Evolutionary conservation across 345 rosid genomes (phyloP).

Genomic region (Sapria himalayana): DNA sequence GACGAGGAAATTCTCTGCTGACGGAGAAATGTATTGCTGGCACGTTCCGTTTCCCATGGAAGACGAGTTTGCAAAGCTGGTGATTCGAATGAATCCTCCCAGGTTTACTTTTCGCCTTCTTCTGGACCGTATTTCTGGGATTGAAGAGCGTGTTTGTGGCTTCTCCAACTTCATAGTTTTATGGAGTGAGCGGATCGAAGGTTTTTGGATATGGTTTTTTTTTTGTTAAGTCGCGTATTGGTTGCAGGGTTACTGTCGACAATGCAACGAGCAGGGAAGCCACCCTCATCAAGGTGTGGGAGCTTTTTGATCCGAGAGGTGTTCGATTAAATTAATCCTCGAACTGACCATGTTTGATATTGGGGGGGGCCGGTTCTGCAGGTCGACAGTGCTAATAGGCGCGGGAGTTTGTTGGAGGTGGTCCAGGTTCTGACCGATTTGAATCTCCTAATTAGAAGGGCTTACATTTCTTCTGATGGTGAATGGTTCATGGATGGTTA

Average conservation of each 20-base stretch:
- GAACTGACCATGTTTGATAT: too few relatives aligned
- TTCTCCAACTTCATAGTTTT: slow-evolving; percentile 6
- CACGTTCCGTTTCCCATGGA: slow-evolving; percentile 25
- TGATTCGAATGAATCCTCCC: slow-evolving; percentile 63
- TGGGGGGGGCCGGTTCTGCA: slow-evolving; percentile 10
- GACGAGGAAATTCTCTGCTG: too few relatives aligned
- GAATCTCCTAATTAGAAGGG: slow-evolving; percentile 47
- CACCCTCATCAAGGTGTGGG: slow-evolving; percentile 42
- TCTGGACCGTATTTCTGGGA: not conserved
- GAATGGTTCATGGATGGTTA: slow-evolving; percentile 88
- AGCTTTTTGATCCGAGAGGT: too few relatives aligned
- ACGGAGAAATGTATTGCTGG: slow-evolving; percentile 59
- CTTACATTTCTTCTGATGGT: slow-evolving; percentile 75
- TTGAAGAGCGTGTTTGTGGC: slow-evolving; percentile 7
- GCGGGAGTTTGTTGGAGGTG: slow-evolving; percentile 61
- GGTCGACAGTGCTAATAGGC: slow-evolving; percentile 69
- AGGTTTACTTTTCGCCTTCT: slow-evolving; percentile 15
- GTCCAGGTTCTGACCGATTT: slow-evolving; percentile 70
- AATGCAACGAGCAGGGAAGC: slow-evolving; percentile 34
- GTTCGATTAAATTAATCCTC: too few relatives aligned
- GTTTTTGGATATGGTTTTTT: slow-evolving; percentile 6
- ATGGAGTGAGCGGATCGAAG: slow-evolving; percentile 4
- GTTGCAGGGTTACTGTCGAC: slow-evolving; percentile 54
- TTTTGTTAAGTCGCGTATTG: slow-evolving; percentile 6
- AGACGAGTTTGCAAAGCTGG: slow-evolving; percentile 58